Percentiles rank a stretch among this genome's conserved stretches.
Evolutionary conservation across 345 rosid species (phyloP).

Genomic region (Hevea brasiliensis): DNA sequence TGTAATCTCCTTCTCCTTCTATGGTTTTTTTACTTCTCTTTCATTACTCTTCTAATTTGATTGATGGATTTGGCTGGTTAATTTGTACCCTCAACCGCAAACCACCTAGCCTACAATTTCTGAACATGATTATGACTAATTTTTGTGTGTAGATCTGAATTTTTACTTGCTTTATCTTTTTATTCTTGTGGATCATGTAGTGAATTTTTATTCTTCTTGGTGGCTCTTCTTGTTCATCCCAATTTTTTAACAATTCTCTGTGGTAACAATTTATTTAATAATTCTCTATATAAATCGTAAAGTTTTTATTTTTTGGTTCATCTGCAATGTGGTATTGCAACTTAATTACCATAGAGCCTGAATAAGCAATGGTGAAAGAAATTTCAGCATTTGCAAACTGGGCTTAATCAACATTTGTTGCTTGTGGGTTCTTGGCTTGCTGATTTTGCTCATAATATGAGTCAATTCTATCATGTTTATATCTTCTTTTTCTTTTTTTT

Average conservation of each 20-base stretch:
- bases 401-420: neutral
- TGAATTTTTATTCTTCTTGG: neutral
- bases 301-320: neutral
- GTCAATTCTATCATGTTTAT: neutral
- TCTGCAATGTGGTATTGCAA: neutral
- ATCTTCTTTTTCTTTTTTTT: neutral
- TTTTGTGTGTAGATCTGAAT: too few relatives aligned
- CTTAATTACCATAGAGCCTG: too few relatives aligned
- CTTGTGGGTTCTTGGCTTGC: neutral
- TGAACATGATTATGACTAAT: too few relatives aligned
- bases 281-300: neutral
- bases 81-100: too few relatives aligned
- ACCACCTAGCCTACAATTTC: too few relatives aligned
- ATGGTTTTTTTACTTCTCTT: neutral
- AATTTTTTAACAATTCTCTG: neutral
- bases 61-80: too few relatives aligned
- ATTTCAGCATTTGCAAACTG: neutral
- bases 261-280: neutral
- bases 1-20: constrained; percentile 4
- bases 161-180: too few relatives aligned
- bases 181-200: too few relatives aligned
- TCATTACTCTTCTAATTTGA: neutral
- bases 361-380: neutral
- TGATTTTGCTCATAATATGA: neutral
- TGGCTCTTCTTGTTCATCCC: neutral